These are phyloP conservation scores for Vaccinium corymbosum DNA, from an alignment of 148 eudicot species.

Conservation along the genomic window DNA sequence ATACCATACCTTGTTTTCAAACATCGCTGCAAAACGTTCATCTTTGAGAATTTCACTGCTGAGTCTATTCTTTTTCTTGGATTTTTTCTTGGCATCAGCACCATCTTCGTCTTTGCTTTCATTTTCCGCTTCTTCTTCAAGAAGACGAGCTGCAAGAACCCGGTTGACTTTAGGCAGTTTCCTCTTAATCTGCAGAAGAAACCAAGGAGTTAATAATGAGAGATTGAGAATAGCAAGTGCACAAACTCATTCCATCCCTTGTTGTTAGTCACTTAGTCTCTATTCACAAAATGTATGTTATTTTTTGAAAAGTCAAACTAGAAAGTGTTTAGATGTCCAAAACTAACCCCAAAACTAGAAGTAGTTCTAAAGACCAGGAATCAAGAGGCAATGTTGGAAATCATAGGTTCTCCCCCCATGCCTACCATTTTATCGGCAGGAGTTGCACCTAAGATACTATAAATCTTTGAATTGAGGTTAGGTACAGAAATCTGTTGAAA, in stretches of 20 bases:
- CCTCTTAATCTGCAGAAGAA: constrained; percentile 51
- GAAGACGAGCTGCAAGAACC: constrained; percentile 39
- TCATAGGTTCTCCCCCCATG: neutral
- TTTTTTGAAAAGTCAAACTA: neutral
- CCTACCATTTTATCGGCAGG: neutral
- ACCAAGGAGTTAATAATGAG: neutral
- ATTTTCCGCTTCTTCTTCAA: constrained; percentile 62
- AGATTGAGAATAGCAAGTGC: neutral
- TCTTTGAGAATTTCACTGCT: constrained; percentile 58
- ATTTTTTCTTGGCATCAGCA: constrained; percentile 46
- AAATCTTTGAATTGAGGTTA: neutral
- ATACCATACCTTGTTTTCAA: constrained; percentile 55
- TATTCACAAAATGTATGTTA: neutral
- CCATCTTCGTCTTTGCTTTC: constrained; percentile 40
- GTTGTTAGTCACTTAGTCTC: neutral
- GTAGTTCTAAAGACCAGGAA: neutral
- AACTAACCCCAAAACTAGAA: neutral
- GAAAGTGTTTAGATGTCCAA: neutral
- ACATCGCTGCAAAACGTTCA: constrained; percentile 58
- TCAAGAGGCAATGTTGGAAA: neutral
- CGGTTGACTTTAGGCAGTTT: constrained; percentile 78
- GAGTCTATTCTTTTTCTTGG: constrained; percentile 70
- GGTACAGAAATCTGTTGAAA: neutral
- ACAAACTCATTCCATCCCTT: neutral
- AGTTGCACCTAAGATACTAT: neutral